Conservation (phyloP, 2,329 filamentous ascomycete species). For the Alternaria conjuncta region DNA sequence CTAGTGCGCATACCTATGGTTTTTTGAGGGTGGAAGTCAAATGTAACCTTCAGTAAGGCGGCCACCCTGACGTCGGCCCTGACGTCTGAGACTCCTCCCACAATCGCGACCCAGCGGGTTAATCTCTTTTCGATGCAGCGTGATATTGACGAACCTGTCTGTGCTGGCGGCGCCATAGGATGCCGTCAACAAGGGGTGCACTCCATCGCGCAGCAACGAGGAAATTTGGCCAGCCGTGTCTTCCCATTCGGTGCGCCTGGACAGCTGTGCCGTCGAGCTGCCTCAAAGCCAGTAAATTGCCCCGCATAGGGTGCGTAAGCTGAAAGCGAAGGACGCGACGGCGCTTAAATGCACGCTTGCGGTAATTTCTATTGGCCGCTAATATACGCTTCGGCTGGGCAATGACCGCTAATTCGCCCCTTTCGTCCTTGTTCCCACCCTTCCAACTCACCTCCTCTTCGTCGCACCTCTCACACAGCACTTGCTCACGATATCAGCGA, state of each 20-base stretch:
- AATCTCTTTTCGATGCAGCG: conserved; percentile 36
- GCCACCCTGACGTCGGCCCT: conserved; percentile 4
- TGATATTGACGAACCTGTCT: conserved; percentile 38
- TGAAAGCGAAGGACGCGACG: conserved; percentile 19
- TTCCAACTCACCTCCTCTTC: conserved; percentile 11
- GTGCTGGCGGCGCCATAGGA: conserved; percentile 34
- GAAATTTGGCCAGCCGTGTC: conserved; percentile 30
- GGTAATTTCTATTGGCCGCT: conserved; percentile 24
- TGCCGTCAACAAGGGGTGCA: conserved; percentile 31
- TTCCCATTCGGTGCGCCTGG: conserved; percentile 31
- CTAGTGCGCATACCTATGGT: background rate
- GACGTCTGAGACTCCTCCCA: conserved; percentile 9
- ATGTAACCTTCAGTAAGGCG: conserved; percentile 5
- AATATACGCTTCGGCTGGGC: conserved; percentile 17
- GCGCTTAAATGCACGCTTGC: conserved; percentile 40
- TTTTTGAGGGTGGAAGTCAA: background rate
- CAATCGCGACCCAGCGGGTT: conserved; percentile 16
- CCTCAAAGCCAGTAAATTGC: conserved; percentile 28
- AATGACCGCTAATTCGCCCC: conserved; percentile 31
- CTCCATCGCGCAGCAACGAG: conserved; percentile 37
- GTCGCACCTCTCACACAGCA: conserved; percentile 2
- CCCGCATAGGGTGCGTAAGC: conserved; percentile 22
- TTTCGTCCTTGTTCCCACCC: conserved; percentile 10
- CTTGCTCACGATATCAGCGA: background rate
- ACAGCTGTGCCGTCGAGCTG: conserved; percentile 28